phyloP scores from a whole-genome alignment of 2,329 filamentous ascomycete species.

The Pestalotiopsis sp. region DNA sequence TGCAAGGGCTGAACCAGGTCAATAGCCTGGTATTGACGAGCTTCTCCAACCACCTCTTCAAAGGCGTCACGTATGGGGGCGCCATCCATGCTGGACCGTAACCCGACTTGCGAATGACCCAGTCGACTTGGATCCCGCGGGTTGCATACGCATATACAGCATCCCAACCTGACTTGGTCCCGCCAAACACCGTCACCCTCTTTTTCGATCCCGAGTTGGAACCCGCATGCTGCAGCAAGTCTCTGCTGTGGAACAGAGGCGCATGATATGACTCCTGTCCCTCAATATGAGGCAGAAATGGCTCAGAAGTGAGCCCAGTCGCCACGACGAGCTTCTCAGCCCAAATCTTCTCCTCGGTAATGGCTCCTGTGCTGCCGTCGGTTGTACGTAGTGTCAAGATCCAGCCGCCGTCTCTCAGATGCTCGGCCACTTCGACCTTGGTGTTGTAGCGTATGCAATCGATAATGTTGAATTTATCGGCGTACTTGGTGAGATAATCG shows the following conservation, averaged over 20 bases:
- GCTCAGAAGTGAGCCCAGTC: slow-evolving; percentile 61
- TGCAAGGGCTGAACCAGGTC: slow-evolving; percentile 75
- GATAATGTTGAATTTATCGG: slow-evolving; percentile 53
- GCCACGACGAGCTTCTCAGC: slow-evolving; percentile 60
- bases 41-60: slow-evolving; percentile 53
- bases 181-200: slow-evolving; percentile 57
- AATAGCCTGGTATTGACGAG: slow-evolving; percentile 63
- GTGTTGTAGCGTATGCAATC: slow-evolving; percentile 52
- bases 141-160: slow-evolving; percentile 60
- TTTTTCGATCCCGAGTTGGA: slow-evolving; percentile 39
- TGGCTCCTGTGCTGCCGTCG: slow-evolving; percentile 3
- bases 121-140: slow-evolving; percentile 55
- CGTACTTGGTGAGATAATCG: slow-evolving; percentile 59
- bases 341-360: slow-evolving; percentile 28
- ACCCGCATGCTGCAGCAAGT: slow-evolving; percentile 43
- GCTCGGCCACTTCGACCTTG: slow-evolving; percentile 51
- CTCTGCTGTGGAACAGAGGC: slow-evolving; percentile 60
- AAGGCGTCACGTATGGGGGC: slow-evolving; percentile 51
- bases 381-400: slow-evolving; percentile 21
- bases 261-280: slow-evolving; percentile 52
- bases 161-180: slow-evolving; percentile 66
- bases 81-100: slow-evolving; percentile 59
- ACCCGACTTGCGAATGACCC: slow-evolving; percentile 61
- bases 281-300: slow-evolving; percentile 54
- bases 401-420: slow-evolving; percentile 45